Base-by-base conservation (phyloP, 2,329 filamentous ascomycete genomes). In the Colletotrichum viniferum region DNA sequence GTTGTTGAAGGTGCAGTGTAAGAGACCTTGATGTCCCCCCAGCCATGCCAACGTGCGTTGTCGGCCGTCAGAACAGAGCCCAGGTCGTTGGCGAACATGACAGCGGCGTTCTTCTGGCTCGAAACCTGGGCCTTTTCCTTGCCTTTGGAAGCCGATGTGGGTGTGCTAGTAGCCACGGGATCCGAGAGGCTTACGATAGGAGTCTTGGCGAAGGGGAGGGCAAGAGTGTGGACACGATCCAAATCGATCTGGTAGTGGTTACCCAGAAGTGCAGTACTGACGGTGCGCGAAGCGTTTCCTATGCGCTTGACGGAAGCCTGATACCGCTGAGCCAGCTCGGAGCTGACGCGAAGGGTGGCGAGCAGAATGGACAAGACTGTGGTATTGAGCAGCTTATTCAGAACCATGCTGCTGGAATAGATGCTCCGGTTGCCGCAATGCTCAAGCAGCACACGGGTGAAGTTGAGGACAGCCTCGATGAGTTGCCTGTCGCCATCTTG, bases 341-440 rank as follows among this genome's bases (percentile, higher is more conserved):
- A 92, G 34, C 93, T 93, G 76, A 99, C 91, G 77, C 94, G 92
- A 56, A 99, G 90, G 10, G 95, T 94, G 34, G 91, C 90, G 81
- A 94, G 92, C 69, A 99, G 89, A 64, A 99, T 89, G 32, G 92
- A 91, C 73, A 96, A 89, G 28, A 94, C 96, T 4, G 95, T 96
- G 60, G 94, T 96, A 84, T 98, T 95, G 74, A 99, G 90, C 55
- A 99, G 90, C 82, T 96, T 93, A 82, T 96, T 97, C 76, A 99
- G 87, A 80, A 97, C 95, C 78, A 93, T 90, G 83, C 96, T 98
- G 87, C 97, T 99, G 76, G 94, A 95, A 84, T 98, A 99, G 80
- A 99, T 93, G 86, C 96, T 98, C 79, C 97, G 91, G 82, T 99
- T 99, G 75, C 96, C 97, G 84, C 97, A 99, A 82, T 98, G 97